A percentile compares a stretch with the other conserved stretches of the same genome.
phyloP scores from a whole-genome alignment of 2,329 filamentous ascomycete species.

The Botrytis paeoniae region DNA sequence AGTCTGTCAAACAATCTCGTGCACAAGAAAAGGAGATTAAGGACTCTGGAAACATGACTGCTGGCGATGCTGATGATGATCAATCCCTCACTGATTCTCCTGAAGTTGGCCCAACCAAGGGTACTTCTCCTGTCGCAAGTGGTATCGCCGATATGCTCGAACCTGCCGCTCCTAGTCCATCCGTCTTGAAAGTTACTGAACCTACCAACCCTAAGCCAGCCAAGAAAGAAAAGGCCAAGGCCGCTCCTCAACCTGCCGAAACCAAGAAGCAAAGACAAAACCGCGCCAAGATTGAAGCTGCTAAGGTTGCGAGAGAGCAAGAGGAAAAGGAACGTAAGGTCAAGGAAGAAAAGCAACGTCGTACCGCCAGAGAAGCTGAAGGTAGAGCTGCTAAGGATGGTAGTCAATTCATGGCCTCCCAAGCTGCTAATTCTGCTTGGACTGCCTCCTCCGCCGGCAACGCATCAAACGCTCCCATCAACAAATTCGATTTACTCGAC shows the following conservation, averaged over 20 bases:
- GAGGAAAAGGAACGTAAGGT: constrained; percentile 75
- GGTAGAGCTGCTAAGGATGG: constrained; percentile 83
- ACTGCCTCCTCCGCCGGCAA: constrained; percentile 35
- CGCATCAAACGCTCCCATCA: constrained; percentile 34
- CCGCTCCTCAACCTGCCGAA: constrained; percentile 63
- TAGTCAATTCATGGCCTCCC: constrained; percentile 52
- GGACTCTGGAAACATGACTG: constrained; percentile 48
- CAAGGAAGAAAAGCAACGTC: constrained; percentile 78
- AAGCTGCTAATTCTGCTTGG: constrained; percentile 47
- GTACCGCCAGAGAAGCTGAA: constrained; percentile 76
- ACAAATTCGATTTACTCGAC: constrained; percentile 52
- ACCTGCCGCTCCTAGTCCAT: constrained; percentile 62
- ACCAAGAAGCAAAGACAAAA: constrained; percentile 97
- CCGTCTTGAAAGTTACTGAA: constrained; percentile 75
- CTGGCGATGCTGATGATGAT: constrained; percentile 78
- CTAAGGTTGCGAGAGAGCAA: constrained; percentile 70
- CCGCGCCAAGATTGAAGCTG: constrained; percentile 79
- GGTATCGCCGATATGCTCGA: constrained; percentile 91
- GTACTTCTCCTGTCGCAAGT: constrained; percentile 34
- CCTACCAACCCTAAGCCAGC: constrained; percentile 55
- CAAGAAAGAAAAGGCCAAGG: constrained; percentile 58
- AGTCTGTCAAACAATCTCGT: constrained; percentile 67
- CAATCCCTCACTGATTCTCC: constrained; percentile 69
- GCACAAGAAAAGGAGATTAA: constrained; percentile 49
- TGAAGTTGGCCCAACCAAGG: constrained; percentile 52